Evolutionary conservation across 2,329 filamentous ascomycete species (phyloP).

Genomic region (Colletotrichum sp.): DNA sequence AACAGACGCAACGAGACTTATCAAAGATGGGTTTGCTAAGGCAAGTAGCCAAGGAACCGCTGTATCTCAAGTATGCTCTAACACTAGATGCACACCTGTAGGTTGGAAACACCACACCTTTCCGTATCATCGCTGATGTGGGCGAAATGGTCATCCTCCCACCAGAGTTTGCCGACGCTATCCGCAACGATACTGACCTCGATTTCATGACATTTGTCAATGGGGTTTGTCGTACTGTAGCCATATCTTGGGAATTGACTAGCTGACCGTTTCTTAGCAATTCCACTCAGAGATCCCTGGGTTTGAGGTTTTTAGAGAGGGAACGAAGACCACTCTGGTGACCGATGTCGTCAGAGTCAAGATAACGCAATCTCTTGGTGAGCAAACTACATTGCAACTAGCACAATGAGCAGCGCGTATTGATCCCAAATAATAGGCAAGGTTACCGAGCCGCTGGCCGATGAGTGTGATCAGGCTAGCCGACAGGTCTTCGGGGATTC

Average conservation of each 20-base stretch:
- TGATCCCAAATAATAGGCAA: background rate
- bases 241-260: background rate
- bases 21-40: background rate
- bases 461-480: background rate
- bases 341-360: background rate
- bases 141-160: background rate
- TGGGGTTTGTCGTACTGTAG: background rate
- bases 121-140: background rate
- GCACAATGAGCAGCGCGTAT: background rate
- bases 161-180: background rate
- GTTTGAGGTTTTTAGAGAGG: background rate
- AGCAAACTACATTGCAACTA: background rate
- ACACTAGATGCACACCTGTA: accelerated
- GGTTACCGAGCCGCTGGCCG: background rate
- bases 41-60: accelerated
- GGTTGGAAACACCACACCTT: background rate
- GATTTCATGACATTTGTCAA: background rate
- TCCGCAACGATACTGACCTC: background rate
- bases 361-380: background rate
- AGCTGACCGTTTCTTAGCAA: background rate
- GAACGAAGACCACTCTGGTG: background rate
- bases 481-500: background rate
- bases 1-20: background rate
- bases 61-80: accelerated
- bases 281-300: background rate